Evolutionary conservation across 495 filamentous ascomycete genomes (phyloP), one percentile per base, ranked within the genome.

Genomic region (Talaromyces wortmannii): DNA sequence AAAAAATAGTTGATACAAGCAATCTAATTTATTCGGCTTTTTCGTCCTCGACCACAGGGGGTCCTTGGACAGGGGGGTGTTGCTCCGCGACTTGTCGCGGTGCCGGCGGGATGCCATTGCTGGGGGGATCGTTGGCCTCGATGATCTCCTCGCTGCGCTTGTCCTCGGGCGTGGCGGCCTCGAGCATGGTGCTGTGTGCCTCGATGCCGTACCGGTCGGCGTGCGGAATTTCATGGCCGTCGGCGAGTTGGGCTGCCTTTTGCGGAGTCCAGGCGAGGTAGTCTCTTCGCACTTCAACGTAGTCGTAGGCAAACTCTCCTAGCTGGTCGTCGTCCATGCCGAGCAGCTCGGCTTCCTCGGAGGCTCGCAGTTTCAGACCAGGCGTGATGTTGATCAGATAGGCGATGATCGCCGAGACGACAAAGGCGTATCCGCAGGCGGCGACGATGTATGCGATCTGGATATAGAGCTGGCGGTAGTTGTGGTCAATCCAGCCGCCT

Each of bases 291-390:
- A 98, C 94, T 78, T 98, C 94, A 61, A 98, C 94, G 69, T 98
- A 98, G 72, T 98, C 94, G 76, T 98, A 98, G 6, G 94, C 95
- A 66, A 98, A 98, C 71, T 98, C 94, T 65, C 94, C 94, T 33
- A 97, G 87, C 67, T 98, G 94, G 74, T 98, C 94, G 67, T 97
- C 95, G 62, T 98, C 94, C 92, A 97, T 96, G 55, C 94, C 94
- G 50, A 97, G 83, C 16, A 98, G 82, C 70, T 98, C 94, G n/a
- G 95, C 94, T 73, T 98, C 89, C 63, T 95, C 90, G 32, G 85
- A 89, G 10, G 94, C 94, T 46, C 94, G 89, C 55, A 98, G 87
- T 59, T 96, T 82, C 12, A 98, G 81, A 31, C 95, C 95, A 6
- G 94, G 94, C 51, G 94, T 84, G 59, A 83, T 70, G 75, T 98